Evolutionary conservation across 2,329 filamentous ascomycete genomes (phyloP), one percentile per base, ranked within the genome.

Genomic region (Penicillium olsonii): DNA sequence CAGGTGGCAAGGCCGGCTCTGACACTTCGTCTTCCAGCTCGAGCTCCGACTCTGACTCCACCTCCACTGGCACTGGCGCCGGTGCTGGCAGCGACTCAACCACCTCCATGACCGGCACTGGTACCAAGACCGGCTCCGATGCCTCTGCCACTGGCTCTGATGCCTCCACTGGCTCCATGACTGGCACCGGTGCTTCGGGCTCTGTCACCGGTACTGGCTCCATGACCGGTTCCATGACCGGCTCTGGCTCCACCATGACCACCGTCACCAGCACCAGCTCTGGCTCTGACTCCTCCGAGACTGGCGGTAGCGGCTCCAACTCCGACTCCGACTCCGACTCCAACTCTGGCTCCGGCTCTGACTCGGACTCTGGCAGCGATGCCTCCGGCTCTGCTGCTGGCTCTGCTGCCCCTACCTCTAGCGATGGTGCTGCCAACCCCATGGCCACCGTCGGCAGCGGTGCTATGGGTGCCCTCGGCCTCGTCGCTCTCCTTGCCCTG

Each of bases 401-500:
- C 39, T 33, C 53, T 43, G 54, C 52, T 46, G 47, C 54, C 11
- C 44, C 57, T 9, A 14, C 17, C 17, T 20, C 56, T 34, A 54
- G 52, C 11, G 39, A 45, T 5, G 55, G 43, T 26, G 68, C 61
- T 48, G 65, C 68, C 46, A 57, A 60, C 52, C 57, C 62, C 42
- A 65, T 66, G 49, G 60, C 67, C 34, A 64, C 65, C 18, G 45
- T 64, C 34, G 63, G 66, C 44, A 64, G 56, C 35, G 67, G 65
- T 49, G 65, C 64, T 35, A 63, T 66, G 26, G 74, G 74, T 45
- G 63, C 67, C 39, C 64, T 73, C 29, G 75, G 74, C 54, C 58
- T 77, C 27, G 71, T 69, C 47, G 75, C 72, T 46, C 55, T 75
- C 45, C 57, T 75, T 47, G 60, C 70, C 22, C 61, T 75, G 58